Base-by-base conservation (phyloP, 176 grass and related monocot genomes). In the Typha latifolia region DNA sequence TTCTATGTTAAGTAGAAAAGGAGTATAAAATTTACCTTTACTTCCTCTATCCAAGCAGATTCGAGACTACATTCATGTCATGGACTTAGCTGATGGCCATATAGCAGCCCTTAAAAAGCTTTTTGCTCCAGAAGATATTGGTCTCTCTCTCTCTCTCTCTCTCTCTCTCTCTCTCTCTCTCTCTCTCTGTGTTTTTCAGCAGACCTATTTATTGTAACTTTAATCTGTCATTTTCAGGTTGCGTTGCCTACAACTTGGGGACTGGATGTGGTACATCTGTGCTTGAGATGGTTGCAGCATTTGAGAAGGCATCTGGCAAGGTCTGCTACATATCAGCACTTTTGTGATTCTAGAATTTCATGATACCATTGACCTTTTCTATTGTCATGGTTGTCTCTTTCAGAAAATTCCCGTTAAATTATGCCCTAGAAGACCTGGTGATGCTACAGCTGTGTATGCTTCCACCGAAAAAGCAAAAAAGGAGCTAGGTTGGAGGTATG, bases 11-110 rank as follows among this genome's bases (percentile, higher is more conserved):
- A 19, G 52, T 56, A n/a, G 52, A 20, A 15, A n/a, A 18, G 8
- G 14, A n/a, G 14, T 15, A 21, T 4, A 50, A 48, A 18, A 72
- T 77, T 32, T 24, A 47, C 22, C 24, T 66, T 65, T 32, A 43
- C 15, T 72, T 15, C 10, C 62, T 19, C 22, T 14, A 47, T 19
- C 32, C 32, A 14, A 27, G 49, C 80, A 95, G 86, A 84, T 97
- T 75, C 84, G 85, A 66, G 88, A 92, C 32, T 92, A 92, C 76
- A 97, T 97, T 69, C 83, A 97, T 72, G 94, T 97, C n/a, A 81
- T 90, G 81, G 93, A 97, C 72, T 82, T 97, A 53, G 93, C 88
- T 12, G 89, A 90, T 49, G 94, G 94, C 49, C 88, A 92, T 69
- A 84, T 97, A 68, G 81, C 89, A 3, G 89, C 94, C 19, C 85